Percentiles rank a stretch among this genome's conserved stretches.
phyloP scores from a whole-genome alignment of 164 flowering plant genomes.

The Taxillus chinensis region DNA sequence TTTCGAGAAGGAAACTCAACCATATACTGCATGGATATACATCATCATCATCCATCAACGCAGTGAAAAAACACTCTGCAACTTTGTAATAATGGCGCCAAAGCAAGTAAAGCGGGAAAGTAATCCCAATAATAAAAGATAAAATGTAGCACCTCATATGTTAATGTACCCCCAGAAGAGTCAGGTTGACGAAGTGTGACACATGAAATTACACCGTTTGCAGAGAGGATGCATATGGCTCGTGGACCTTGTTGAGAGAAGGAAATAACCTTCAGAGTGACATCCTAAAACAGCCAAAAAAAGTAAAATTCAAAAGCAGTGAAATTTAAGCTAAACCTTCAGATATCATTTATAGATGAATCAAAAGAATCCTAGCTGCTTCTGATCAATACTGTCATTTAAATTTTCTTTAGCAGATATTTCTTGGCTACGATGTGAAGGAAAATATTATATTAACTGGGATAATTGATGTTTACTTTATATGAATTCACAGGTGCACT shows the following conservation, averaged over 20 bases:
- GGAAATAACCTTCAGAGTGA: constrained; percentile 93
- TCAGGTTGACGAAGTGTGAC: constrained; percentile 98
- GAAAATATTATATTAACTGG: too few species aligned
- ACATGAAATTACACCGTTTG: constrained; percentile 89
- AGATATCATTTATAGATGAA: not conserved
- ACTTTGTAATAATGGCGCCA: not conserved
- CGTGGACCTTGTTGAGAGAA: constrained; percentile 98
- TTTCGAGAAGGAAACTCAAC: too few species aligned
- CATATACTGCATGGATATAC: too few species aligned
- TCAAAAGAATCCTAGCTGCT: too few species aligned
- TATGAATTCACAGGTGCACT: too few species aligned
- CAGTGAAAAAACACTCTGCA: not conserved
- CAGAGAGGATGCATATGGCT: constrained; percentile 92
- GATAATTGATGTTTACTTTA: too few species aligned
- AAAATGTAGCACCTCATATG: constrained; percentile 68
- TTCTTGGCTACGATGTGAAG: too few species aligned
- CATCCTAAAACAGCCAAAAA: constrained; percentile 42
- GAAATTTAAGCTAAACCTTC: not conserved
- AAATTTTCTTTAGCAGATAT: too few species aligned
- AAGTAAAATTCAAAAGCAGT: not conserved
- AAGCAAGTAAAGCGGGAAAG: not conserved
- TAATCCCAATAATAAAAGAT: not conserved
- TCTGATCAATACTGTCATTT: too few species aligned
- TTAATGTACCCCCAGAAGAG: constrained; percentile 94
- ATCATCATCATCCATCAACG: not conserved